Conservation (phyloP, 768 basidiomycete species). For the Amanita phalloides region DNA sequence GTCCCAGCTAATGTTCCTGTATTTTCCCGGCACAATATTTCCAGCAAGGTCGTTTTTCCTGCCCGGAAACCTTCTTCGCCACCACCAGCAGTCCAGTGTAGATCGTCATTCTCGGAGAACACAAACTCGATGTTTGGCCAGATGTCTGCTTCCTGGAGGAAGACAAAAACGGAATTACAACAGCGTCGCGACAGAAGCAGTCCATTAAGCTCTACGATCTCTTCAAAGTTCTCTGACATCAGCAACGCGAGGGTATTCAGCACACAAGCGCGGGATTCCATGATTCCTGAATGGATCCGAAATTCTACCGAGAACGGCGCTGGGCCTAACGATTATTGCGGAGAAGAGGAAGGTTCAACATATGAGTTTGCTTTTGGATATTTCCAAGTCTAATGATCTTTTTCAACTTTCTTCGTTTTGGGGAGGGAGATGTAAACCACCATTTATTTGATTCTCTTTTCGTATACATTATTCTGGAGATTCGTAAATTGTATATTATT, state of each 20-base stretch:
- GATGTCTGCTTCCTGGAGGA: background rate
- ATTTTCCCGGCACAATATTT: slow-evolving; percentile 1
- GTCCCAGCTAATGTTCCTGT: background rate
- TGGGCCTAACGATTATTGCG: background rate
- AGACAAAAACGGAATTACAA: background rate
- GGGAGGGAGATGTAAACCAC: background rate
- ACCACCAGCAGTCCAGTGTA: background rate
- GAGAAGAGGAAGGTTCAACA: background rate
- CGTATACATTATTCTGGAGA: background rate
- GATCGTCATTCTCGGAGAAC: background rate
- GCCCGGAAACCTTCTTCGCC: background rate
- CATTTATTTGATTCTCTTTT: background rate
- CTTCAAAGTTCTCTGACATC: background rate
- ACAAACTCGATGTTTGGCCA: background rate
- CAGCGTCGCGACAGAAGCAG: background rate
- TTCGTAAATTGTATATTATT: too few species aligned
- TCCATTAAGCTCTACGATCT: background rate
- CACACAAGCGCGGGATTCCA: background rate
- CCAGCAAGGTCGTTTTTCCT: background rate
- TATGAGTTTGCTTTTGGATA: background rate
- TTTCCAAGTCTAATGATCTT: background rate
- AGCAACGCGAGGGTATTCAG: background rate
- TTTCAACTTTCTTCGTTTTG: background rate
- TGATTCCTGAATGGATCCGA: slow-evolving; percentile 2
- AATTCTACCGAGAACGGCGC: background rate